These are phyloP conservation scores for Sphagnurus paluster DNA, from an alignment of 1,284 basidiomycete species.

Conservation along the genomic window DNA sequence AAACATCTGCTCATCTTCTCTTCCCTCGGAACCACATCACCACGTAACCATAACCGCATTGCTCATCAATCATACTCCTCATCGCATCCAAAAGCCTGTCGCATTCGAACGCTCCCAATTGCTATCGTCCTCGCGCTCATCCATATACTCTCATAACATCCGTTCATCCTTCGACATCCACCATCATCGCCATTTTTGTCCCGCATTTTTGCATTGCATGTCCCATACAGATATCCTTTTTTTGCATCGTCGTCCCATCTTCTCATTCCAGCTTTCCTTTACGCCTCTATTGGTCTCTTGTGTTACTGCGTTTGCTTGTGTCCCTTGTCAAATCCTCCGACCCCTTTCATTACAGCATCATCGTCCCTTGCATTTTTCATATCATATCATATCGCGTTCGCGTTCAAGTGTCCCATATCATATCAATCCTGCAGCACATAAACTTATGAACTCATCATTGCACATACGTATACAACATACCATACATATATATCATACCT, in stretches of 20 bases:
- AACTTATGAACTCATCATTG: too few species aligned
- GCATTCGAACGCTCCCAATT: neutral
- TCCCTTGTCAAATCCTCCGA: too few species aligned
- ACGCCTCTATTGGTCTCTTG: too few species aligned
- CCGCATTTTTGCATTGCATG: slow-evolving; percentile 4
- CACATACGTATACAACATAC: too few species aligned
- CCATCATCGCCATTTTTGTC: neutral
- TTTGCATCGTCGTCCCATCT: neutral
- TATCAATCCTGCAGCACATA: too few species aligned
- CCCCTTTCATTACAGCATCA: neutral
- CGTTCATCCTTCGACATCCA: neutral
- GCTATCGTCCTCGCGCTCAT: neutral
- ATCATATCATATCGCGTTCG: slow-evolving; percentile 3
- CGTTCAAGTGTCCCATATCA: too few species aligned
- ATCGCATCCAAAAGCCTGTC: neutral
- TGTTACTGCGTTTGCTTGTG: too few species aligned
- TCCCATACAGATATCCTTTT: neutral
- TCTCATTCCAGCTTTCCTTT: neutral
- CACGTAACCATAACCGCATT: neutral
- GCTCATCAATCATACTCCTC: neutral
- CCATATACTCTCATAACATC: neutral
- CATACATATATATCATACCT: too few species aligned
- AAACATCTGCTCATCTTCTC: neutral
- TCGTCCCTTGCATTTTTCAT: slow-evolving; percentile 3
- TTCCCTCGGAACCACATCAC: neutral